Evolutionary conservation across 192 early-diverging fungal genomes (phyloP), one percentile per base, ranked within the genome.

Genomic region (Coemansia sp.): DNA sequence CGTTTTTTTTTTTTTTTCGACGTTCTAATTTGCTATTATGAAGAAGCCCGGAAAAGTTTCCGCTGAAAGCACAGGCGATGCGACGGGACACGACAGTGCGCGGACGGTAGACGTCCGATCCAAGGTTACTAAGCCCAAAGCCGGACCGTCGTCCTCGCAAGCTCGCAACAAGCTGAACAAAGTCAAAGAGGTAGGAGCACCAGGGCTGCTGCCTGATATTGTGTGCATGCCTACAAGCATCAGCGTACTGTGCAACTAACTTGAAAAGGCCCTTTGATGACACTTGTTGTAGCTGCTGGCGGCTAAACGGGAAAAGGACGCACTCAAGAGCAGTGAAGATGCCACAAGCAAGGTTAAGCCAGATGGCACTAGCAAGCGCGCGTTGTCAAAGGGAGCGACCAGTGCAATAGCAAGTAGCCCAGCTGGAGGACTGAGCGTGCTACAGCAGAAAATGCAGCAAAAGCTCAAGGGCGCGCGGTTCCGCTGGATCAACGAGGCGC

Each of bases 401-500:
- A 66, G 49, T 33, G 8, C 27, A 18, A 27, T 15, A 11, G 24
- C 12, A 27, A 60, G 29, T 33, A 31, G 13, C 2, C 34, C 58
- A 38, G 16, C 34, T 33, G 58, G 58, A 10, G 49, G 62, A n/a
- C 70, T 81, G 22, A 85, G 75, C 41, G 65, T 52, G 43, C 71
- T 84, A 27, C 82, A 84, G 58, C 58, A 65, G 50, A 86, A 89
- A 64, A 91, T 92, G 88, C 85, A 87, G 62, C 83, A 90, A 73
- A 91, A 95, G 69, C 85, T 97, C 13, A 89, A 88, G 16, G 92
- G 91, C 16, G 89, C 91, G 9, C 87, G 89, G 43, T 95, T 95
- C 75, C 86, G 93, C 9, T 95, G 93, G 92, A 86, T 99, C 73
- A 99, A 99, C 81, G 98, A 99, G 80, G 75, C 92, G 46, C 88